These are phyloP conservation scores for Colletotrichum gigasporum DNA, from an alignment of 2,329 filamentous ascomycete genomes.

Conservation along the genomic window DNA sequence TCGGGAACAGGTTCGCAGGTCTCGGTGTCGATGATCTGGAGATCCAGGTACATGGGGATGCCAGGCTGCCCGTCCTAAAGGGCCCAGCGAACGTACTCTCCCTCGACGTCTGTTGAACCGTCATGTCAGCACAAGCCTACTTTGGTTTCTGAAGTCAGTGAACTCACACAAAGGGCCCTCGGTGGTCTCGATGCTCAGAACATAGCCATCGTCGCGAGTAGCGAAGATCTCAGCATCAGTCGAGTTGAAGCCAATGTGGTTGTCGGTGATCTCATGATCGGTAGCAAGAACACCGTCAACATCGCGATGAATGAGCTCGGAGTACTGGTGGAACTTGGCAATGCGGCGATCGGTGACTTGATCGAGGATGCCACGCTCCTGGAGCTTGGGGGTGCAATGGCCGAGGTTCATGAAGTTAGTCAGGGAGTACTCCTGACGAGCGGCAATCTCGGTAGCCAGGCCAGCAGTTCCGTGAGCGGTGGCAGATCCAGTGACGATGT, in stretches of 20 bases:
- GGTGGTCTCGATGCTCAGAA: conserved; percentile 5
- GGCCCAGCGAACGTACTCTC: conserved; percentile 13
- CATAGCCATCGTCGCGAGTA: conserved; percentile 18
- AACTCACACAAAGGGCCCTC: conserved; percentile 9
- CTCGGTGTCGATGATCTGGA: conserved; percentile 29
- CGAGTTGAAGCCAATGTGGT: neutral
- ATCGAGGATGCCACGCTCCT: neutral
- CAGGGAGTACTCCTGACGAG: conserved; percentile 4
- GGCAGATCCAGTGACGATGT: neutral
- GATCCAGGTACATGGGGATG: conserved; percentile 17
- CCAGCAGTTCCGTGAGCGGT: neutral
- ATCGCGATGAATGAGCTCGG: neutral
- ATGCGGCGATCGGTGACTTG: conserved; percentile 11
- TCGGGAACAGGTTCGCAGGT: conserved; percentile 20
- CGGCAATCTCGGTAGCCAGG: neutral
- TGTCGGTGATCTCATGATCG: conserved; percentile 15
- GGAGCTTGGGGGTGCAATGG: conserved; percentile 6
- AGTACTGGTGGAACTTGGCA: neutral
- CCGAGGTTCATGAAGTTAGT: conserved; percentile 10
- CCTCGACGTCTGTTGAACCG: conserved; percentile 14
- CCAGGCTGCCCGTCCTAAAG: conserved; percentile 11
- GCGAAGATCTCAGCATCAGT: conserved; percentile 18
- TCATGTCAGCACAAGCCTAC: neutral
- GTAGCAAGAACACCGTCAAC: conserved; percentile 2
- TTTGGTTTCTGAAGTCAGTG: no score